These are phyloP conservation scores for Suhomyces coccinellae DNA, from an alignment of 1,139 yeast genomes.

Conservation along the genomic window DNA sequence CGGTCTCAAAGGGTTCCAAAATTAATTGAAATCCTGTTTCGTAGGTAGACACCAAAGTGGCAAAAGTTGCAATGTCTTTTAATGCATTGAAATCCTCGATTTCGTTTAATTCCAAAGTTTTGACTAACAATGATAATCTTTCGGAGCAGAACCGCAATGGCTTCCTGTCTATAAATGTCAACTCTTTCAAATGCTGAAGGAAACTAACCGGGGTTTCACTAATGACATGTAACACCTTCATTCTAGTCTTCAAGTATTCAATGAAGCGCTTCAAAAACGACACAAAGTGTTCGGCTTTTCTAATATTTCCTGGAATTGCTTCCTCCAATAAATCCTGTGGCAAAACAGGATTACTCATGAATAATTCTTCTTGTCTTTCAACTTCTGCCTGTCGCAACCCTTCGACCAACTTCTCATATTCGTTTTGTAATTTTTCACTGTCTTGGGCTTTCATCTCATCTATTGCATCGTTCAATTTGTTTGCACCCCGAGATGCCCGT, in stretches of 20 bases:
- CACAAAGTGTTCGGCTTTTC: slow-evolving; percentile 95
- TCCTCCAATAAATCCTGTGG: slow-evolving; percentile 85
- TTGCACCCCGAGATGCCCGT: slow-evolving; percentile 67
- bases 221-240: slow-evolving; percentile 95
- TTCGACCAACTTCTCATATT: slow-evolving; percentile 85
- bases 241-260: slow-evolving; percentile 92
- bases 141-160: slow-evolving; percentile 93
- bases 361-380: slow-evolving; percentile 72
- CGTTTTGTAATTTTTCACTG: slow-evolving; percentile 80
- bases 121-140: slow-evolving; percentile 78
- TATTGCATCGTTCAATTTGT: slow-evolving; percentile 68
- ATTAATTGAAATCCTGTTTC: slow-evolving; percentile 90
- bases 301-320: slow-evolving; percentile 94
- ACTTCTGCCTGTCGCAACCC: slow-evolving; percentile 81
- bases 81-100: slow-evolving; percentile 91
- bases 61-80: slow-evolving; percentile 95
- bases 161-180: slow-evolving; percentile 88
- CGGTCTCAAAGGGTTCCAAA: slow-evolving; percentile 94
- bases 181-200: slow-evolving; percentile 85
- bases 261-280: slow-evolving; percentile 89
- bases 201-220: slow-evolving; percentile 96
- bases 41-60: slow-evolving; percentile 91
- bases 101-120: slow-evolving; percentile 84
- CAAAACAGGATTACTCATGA: slow-evolving; percentile 84
- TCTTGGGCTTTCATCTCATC: slow-evolving; percentile 83